Evolutionary conservation across 2,329 filamentous ascomycete genomes (phyloP).

Genomic region (Pseudogymnoascus sp.): DNA sequence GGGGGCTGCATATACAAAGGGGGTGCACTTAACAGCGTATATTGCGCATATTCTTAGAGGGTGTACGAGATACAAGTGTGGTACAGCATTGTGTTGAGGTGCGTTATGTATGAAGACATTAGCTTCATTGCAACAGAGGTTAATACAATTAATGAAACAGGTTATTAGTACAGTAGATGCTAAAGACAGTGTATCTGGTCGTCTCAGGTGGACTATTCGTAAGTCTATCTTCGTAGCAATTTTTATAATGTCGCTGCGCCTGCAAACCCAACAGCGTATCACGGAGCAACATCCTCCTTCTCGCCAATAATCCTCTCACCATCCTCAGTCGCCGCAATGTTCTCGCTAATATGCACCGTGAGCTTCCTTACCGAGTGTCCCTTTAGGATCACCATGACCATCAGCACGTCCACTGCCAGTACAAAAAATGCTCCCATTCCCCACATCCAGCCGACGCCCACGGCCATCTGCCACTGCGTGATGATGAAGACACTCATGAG

Average conservation of each 20-base stretch:
- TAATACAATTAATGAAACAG: background rate
- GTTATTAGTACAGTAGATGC: background rate
- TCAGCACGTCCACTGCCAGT: conserved; percentile 22
- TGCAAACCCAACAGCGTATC: background rate
- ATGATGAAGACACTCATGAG: conserved; percentile 36
- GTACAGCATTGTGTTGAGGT: background rate
- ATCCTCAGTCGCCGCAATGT: conserved; percentile 23
- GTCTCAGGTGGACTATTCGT: background rate
- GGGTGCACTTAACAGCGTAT: background rate
- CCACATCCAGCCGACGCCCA: conserved; percentile 35
- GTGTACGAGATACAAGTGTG: no score
- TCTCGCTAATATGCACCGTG: conserved; percentile 11
- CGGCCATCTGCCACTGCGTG: conserved; percentile 30
- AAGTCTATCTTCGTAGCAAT: background rate
- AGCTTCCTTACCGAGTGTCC: conserved; percentile 22
- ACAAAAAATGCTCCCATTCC: conserved; percentile 36
- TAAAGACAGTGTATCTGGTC: background rate
- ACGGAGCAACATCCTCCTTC: background rate
- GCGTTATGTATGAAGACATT: background rate
- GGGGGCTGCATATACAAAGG: background rate
- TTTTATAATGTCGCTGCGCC: background rate
- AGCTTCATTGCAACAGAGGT: background rate
- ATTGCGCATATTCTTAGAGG: background rate
- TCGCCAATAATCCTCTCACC: conserved; percentile 18
- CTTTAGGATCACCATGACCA: conserved; percentile 27